These are phyloP conservation scores for Tardiomyces digboiensis DNA, from an alignment of 1,139 yeast genomes.

Conservation along the genomic window DNA sequence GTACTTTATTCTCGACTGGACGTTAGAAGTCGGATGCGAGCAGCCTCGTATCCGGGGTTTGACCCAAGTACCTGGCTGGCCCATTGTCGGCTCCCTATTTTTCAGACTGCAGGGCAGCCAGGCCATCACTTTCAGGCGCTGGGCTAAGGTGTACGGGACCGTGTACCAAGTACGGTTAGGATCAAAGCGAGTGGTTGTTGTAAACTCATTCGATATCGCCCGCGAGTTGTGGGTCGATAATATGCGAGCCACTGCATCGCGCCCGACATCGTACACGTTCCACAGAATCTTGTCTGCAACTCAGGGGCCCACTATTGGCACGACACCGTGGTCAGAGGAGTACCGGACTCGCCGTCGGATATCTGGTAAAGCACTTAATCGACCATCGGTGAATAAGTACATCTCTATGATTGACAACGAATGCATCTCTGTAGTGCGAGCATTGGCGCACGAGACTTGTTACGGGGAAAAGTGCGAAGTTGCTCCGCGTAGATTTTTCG, in stretches of 20 bases:
- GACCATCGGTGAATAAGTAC: constrained; percentile 23
- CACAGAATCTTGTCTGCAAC: constrained; percentile 55
- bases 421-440: constrained; percentile 18
- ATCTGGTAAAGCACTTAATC: constrained; percentile 42
- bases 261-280: constrained; percentile 61
- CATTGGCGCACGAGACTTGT: neutral
- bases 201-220: constrained; percentile 50
- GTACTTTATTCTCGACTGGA: constrained; percentile 7
- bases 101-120: constrained; percentile 43
- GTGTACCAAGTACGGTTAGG: constrained; percentile 62
- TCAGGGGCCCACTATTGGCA: constrained; percentile 61
- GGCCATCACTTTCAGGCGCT: constrained; percentile 37
- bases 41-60: constrained; percentile 28
- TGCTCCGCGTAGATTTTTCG: neutral
- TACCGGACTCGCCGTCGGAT: constrained; percentile 46
- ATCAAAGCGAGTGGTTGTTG: constrained; percentile 45
- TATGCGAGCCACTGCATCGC: constrained; percentile 47
- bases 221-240: constrained; percentile 44
- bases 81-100: constrained; percentile 43
- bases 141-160: constrained; percentile 38
- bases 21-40: constrained; percentile 14
- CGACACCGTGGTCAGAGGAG: constrained; percentile 58
- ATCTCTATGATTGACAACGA: constrained; percentile 37
- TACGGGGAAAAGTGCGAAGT: constrained; percentile 1
- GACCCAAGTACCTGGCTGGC: constrained; percentile 37